phyloP scores from a whole-genome alignment of 257 asterid species.

The Misopates orontium region DNA sequence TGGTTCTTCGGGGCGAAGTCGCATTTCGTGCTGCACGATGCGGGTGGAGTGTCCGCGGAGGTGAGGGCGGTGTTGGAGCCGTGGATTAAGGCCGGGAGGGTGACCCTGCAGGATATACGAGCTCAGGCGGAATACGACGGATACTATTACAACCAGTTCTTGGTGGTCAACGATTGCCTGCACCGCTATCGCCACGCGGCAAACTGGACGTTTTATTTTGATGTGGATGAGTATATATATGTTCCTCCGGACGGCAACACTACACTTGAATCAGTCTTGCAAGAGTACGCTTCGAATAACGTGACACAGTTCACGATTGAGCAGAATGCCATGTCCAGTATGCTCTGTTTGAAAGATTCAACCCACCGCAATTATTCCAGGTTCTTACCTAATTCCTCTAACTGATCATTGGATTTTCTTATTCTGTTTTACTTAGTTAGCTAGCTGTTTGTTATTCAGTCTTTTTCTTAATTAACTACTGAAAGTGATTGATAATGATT shows the following conservation, averaged over 20 bases:
- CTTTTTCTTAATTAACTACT: too few relatives aligned
- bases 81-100: constrained; percentile 53
- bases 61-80: constrained; percentile 63
- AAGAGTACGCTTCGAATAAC: constrained; percentile 41
- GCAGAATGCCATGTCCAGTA: constrained; percentile 64
- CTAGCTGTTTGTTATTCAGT: too few relatives aligned
- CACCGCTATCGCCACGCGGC: constrained; percentile 56
- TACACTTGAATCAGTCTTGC: constrained; percentile 38
- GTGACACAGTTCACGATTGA: constrained; percentile 71
- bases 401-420: too few relatives aligned
- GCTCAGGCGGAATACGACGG: constrained; percentile 60
- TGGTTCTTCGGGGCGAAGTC: constrained; percentile 58
- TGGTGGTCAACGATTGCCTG: constrained; percentile 68
- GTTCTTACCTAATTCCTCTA: too few relatives aligned
- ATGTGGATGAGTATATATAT: constrained; percentile 63
- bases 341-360: constrained; percentile 46
- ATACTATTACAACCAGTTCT: constrained; percentile 59
- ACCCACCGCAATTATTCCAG: constrained; percentile 38
- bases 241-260: constrained; percentile 45
- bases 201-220: constrained; percentile 64
- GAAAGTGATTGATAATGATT: too few relatives aligned
- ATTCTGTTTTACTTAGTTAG: background rate
- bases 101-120: constrained; percentile 57
- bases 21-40: constrained; percentile 65
- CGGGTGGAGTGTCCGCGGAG: constrained; percentile 60